A percentile compares a stretch with the other conserved stretches of the same genome.
Conservation (phyloP, 208 protist species). For the Trypanosoma cruzi region DNA sequence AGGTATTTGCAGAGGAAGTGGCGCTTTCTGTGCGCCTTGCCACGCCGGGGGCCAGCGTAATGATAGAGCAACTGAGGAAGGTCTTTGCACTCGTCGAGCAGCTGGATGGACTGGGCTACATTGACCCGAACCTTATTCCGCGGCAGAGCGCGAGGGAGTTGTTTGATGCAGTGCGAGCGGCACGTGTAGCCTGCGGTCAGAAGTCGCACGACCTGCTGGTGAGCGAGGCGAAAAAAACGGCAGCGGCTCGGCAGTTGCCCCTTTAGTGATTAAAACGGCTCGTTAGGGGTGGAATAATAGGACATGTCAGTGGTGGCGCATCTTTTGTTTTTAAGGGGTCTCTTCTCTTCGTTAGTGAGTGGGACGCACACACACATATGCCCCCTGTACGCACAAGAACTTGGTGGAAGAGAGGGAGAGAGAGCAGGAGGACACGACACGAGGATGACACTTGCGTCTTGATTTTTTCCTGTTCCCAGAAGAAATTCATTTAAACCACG, state of each 20-base stretch:
- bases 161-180: slow-evolving; percentile 54
- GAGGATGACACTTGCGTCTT: too few species aligned
- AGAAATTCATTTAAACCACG: too few species aligned
- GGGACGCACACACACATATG: too few species aligned
- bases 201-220: slow-evolving; percentile 48
- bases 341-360: too few species aligned
- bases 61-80: slow-evolving; percentile 38
- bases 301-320: background rate
- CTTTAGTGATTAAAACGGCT: background rate
- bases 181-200: slow-evolving; percentile 63
- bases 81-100: slow-evolving; percentile 61
- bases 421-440: background rate
- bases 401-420: background rate
- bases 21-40: slow-evolving; percentile 53
- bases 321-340: too few species aligned
- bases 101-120: slow-evolving; percentile 59
- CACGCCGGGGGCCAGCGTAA: slow-evolving; percentile 1
- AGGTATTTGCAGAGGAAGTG: slow-evolving; percentile 54
- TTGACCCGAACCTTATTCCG: slow-evolving; percentile 47
- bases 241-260: background rate
- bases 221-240: slow-evolving; percentile 25
- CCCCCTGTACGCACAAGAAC: too few species aligned
- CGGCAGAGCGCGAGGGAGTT: slow-evolving; percentile 43
- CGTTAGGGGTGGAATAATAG: background rate
- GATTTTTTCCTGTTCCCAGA: too few species aligned